A percentile compares a stretch with the other conserved stretches of the same genome.
phyloP scores from a whole-genome alignment of 2,329 filamentous ascomycete species.

The Colletotrichum phormii region DNA sequence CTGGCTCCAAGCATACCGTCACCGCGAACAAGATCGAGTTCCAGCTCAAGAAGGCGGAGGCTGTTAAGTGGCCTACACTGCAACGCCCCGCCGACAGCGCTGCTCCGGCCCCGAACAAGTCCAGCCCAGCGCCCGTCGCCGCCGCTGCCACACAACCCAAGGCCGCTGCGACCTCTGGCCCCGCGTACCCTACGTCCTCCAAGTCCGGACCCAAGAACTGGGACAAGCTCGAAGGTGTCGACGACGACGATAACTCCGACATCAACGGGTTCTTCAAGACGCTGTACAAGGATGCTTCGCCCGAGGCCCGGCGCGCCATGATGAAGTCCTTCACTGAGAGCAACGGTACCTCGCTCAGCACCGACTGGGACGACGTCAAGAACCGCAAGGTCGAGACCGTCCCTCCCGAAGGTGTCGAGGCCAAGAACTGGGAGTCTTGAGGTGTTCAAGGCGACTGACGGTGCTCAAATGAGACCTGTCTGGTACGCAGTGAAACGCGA shows the following conservation, averaged over 20 bases:
- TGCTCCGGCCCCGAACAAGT: not conserved
- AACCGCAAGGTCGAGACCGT: constrained; percentile 76
- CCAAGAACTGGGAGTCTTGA: constrained; percentile 72
- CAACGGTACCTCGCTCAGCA: constrained; percentile 91
- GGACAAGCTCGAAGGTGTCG: constrained; percentile 75
- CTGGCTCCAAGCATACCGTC: constrained; percentile 71
- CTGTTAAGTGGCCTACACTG: constrained; percentile 75
- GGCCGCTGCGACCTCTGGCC: constrained; percentile 45
- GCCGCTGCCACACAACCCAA: constrained; percentile 26
- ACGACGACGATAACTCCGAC: constrained; percentile 70
- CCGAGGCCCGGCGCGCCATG: constrained; percentile 91
- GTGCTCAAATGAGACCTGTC: not conserved
- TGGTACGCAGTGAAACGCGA: not conserved
- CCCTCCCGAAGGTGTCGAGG: constrained; percentile 82
- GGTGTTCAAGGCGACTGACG: too few relatives aligned
- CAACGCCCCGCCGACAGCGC: constrained; percentile 19
- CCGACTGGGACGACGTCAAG: constrained; percentile 88
- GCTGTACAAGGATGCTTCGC: constrained; percentile 80
- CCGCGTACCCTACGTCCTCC: constrained; percentile 88
- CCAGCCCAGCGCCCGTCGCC: constrained; percentile 12
- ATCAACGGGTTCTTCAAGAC: constrained; percentile 91
- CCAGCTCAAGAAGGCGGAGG: constrained; percentile 72
- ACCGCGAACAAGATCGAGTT: constrained; percentile 86
- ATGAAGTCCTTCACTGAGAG: constrained; percentile 97
- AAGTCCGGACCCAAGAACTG: constrained; percentile 88